A percentile compares a stretch with the other conserved stretches of the same genome.
These are phyloP conservation scores for Naganishia onofrii DNA, from an alignment of 768 basidiomycete genomes.

Conservation along the genomic window DNA sequence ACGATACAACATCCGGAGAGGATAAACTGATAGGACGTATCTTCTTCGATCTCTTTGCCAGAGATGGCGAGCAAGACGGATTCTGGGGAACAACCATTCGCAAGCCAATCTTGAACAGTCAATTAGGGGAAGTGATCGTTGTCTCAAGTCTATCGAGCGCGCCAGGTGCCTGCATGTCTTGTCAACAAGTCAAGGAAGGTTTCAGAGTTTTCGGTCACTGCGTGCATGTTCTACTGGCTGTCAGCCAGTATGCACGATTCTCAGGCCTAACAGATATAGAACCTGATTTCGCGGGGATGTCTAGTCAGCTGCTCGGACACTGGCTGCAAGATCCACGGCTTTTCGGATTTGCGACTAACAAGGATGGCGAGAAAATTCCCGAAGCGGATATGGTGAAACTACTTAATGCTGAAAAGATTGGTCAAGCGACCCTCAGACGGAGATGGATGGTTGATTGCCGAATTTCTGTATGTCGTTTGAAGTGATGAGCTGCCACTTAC, in stretches of 20 bases:
- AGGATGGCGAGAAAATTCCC: neutral
- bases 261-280: neutral
- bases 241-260: neutral
- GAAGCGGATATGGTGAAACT: neutral
- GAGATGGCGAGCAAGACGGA: neutral
- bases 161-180: neutral
- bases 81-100: neutral
- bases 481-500: too few species aligned
- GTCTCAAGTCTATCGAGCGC: neutral
- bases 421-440: too few species aligned
- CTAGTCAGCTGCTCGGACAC: constrained; percentile 4
- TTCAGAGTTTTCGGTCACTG: neutral
- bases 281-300: neutral
- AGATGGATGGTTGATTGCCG: too few species aligned
- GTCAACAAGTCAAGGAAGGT: neutral
- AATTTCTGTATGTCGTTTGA: too few species aligned
- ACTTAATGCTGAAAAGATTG: too few species aligned
- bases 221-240: neutral
- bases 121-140: neutral
- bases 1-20: neutral
- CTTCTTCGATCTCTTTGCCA: neutral
- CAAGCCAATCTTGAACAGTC: neutral
- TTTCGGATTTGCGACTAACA: neutral
- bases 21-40: neutral
- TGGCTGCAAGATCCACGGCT: neutral